Evolutionary conservation across 176 grass and related monocot genomes (phyloP), one percentile per base, ranked within the genome.

Genomic region (Triticum monococcum): DNA sequence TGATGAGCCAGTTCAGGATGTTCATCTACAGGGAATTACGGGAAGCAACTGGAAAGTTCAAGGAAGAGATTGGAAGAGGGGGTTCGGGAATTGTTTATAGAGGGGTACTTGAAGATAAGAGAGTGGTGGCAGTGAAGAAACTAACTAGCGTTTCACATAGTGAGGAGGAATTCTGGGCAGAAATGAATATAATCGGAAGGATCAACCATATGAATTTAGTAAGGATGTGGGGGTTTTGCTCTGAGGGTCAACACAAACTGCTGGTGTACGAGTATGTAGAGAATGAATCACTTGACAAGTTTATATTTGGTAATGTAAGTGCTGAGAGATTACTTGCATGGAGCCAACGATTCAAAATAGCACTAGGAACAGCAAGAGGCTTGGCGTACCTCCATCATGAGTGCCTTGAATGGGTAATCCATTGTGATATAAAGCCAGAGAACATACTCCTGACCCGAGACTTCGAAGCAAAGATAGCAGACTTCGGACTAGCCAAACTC

Each of bases 381-480:
- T 76, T 97, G 24, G 83, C 91, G 11, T 97, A 97, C 82, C 89
- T 97, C 54, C 94, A 97, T 75, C 94, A 97, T 64, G 94, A 94
- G 70, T 97, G 91, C 64, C 83, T 97, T 57, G 94, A 97, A 54
- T 94, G 94, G 91, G 75, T 97, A 10, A 85, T 97, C 80, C 94
- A 94, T 66, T 97, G 94, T 79, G 91, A 97, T 50, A 37, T 97
- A 57, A 96, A 97, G 46, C 91, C 94, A 10, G 94, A 97, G 75
- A 97, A 97, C 66, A 97, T 97, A 79, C 89, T 94, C 3, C 77
- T 97, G 48, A 81, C 75, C 50, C 77, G 83, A 63, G 89, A 97
- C 66, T 97, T 97, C 73, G 92, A 94, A 75, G 87, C 86, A 8
- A 97, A 92, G 59, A 94, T 97, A 86, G 81, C 92, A 20, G 94